These are phyloP conservation scores for Cubamyces sp. DNA, from an alignment of 768 basidiomycete genomes.

Conservation along the genomic window DNA sequence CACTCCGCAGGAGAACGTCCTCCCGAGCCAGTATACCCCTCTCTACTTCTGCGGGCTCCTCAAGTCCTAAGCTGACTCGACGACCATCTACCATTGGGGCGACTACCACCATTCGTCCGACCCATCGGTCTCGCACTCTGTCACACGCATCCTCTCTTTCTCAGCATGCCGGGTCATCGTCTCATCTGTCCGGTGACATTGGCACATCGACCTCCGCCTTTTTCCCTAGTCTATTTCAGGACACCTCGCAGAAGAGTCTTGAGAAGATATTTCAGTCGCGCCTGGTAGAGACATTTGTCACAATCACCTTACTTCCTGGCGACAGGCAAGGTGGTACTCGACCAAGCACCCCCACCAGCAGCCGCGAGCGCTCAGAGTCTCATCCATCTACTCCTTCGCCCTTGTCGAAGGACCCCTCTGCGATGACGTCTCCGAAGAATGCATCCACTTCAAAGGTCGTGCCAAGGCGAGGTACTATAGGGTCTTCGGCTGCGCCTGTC, in stretches of 20 bases:
- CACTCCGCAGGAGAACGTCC: conserved; percentile 48
- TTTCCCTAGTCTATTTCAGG: conserved; percentile 46
- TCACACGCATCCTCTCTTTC: conserved; percentile 56
- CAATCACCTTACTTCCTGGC: conserved; percentile 47
- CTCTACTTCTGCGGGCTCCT: conserved; percentile 13
- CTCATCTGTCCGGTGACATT: conserved; percentile 8
- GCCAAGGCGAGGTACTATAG: conserved; percentile 24
- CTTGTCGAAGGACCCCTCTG: conserved; percentile 13
- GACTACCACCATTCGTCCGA: conserved; percentile 11
- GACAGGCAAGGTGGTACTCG: not conserved
- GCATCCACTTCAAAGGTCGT: conserved; percentile 27
- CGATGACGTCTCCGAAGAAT: not conserved
- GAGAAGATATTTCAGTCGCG: conserved; percentile 75
- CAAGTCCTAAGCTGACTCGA: conserved; percentile 32
- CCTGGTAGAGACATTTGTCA: conserved; percentile 78
- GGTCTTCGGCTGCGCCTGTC: conserved; percentile 3
- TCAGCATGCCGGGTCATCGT: conserved; percentile 4
- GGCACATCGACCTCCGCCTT: conserved; percentile 20
- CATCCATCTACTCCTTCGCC: conserved; percentile 15
- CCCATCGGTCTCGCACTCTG: conserved; percentile 46
- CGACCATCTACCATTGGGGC: conserved; percentile 5
- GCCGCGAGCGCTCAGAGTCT: conserved; percentile 3
- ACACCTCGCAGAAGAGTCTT: conserved; percentile 68
- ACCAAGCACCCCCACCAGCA: not conserved
- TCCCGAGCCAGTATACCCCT: conserved; percentile 44